These are phyloP conservation scores for Irpex rosettiformis DNA, from an alignment of 1,284 basidiomycete genomes.

Conservation along the genomic window DNA sequence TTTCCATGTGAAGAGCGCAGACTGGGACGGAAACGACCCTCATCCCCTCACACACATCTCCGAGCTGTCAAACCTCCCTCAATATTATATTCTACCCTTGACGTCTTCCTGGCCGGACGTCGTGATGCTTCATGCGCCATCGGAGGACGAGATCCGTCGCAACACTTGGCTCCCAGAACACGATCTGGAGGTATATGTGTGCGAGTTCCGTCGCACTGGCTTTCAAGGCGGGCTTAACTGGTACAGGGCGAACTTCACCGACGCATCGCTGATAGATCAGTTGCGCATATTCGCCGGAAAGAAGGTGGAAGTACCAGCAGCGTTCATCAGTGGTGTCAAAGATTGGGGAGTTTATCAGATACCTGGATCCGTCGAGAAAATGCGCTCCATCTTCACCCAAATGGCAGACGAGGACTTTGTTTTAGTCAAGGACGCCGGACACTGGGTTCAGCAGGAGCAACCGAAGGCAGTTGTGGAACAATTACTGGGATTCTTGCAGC, in stretches of 20 bases:
- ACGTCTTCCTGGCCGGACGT: constrained; percentile 49
- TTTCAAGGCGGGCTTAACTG: constrained; percentile 62
- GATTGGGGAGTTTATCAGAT: constrained; percentile 59
- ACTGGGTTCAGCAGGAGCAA: constrained; percentile 53
- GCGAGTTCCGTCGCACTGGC: constrained; percentile 48
- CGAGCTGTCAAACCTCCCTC: constrained; percentile 43
- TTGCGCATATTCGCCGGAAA: constrained; percentile 29
- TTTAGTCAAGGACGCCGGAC: constrained; percentile 50
- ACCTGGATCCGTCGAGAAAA: constrained; percentile 43
- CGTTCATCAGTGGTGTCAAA: constrained; percentile 48
- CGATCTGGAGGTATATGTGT: constrained; percentile 45
- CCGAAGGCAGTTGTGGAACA: constrained; percentile 31
- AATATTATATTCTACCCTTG: constrained; percentile 63
- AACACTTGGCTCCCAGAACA: constrained; percentile 47
- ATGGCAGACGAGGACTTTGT: constrained; percentile 29
- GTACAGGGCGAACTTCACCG: constrained; percentile 35
- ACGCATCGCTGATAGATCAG: constrained; percentile 10
- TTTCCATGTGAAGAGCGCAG: constrained; percentile 58
- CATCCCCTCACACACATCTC: constrained; percentile 33
- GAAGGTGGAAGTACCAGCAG: constrained; percentile 44
- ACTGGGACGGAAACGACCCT: constrained; percentile 43
- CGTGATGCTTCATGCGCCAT: constrained; percentile 30
- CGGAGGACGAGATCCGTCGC: constrained; percentile 22
- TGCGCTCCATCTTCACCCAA: constrained; percentile 25
- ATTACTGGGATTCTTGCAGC: constrained; percentile 34